A percentile compares a stretch with the other conserved stretches of the same genome.
Evolutionary conservation across 2,329 filamentous ascomycete genomes (phyloP).

Genomic region (Aspergillus japonicus): DNA sequence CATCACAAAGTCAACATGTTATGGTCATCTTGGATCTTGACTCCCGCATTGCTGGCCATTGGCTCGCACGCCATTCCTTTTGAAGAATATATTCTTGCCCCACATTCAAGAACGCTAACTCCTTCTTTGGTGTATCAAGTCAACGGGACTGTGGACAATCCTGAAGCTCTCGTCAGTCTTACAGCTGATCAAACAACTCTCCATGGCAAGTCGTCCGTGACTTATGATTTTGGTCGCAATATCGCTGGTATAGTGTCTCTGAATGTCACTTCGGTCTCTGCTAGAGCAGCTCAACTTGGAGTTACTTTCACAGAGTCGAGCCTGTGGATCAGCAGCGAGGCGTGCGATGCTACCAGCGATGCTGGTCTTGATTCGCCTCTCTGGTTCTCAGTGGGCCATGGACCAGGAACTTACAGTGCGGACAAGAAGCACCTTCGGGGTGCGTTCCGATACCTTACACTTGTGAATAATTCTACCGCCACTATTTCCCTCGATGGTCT

Average conservation of each 20-base stretch:
- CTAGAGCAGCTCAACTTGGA: constrained; percentile 35
- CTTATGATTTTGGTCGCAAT: constrained; percentile 42
- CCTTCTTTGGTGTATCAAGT: constrained; percentile 28
- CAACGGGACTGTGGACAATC: constrained; percentile 30
- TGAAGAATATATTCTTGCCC: constrained; percentile 36
- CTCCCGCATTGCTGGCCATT: constrained; percentile 9
- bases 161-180: constrained; percentile 16
- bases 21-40: constrained; percentile 11
- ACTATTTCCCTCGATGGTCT: constrained; percentile 38
- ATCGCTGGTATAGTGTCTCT: constrained; percentile 41
- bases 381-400: constrained; percentile 45
- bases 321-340: constrained; percentile 50
- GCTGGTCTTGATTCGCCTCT: constrained; percentile 49
- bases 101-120: constrained; percentile 25
- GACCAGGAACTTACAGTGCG: constrained; percentile 43
- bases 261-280: constrained; percentile 24
- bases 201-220: constrained; percentile 33
- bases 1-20: neutral
- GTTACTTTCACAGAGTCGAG: constrained; percentile 42
- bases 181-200: constrained; percentile 11
- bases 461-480: constrained; percentile 46
- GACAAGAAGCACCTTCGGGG: constrained; percentile 45
- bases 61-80: constrained; percentile 25
- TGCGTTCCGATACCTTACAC: constrained; percentile 48
- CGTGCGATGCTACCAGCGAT: constrained; percentile 49